These are phyloP conservation scores for Ciborinia camelliae DNA, from an alignment of 2,329 filamentous ascomycete genomes.

Conservation along the genomic window DNA sequence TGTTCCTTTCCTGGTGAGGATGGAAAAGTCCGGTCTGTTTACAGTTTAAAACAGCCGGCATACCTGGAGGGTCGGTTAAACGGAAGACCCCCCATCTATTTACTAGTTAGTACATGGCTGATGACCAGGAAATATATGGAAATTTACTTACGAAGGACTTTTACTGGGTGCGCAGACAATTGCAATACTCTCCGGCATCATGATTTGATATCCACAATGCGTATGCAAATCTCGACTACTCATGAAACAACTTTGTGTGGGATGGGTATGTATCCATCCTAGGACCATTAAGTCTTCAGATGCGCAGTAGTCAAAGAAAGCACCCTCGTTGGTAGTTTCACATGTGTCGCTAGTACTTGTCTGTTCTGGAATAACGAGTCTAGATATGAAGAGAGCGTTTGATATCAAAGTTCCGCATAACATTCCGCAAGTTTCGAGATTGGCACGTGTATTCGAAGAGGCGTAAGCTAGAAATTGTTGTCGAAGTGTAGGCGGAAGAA, in stretches of 20 bases:
- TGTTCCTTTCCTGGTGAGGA: constrained; percentile 50
- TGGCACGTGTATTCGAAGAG: constrained; percentile 69
- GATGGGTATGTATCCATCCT: constrained; percentile 94
- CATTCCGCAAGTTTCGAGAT: constrained; percentile 93
- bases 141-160: constrained; percentile 61
- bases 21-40: constrained; percentile 79
- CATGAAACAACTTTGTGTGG: constrained; percentile 96
- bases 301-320: constrained; percentile 78
- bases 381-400: constrained; percentile 88
- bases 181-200: constrained; percentile 93
- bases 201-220: constrained; percentile 89
- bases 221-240: constrained; percentile 92
- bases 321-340: constrained; percentile 83
- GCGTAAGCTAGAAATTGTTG: constrained; percentile 72
- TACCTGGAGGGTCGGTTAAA: constrained; percentile 86
- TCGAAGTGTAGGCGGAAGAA: constrained; percentile 75
- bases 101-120: constrained; percentile 18
- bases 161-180: constrained; percentile 92
- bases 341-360: constrained; percentile 88
- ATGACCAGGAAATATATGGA: neutral
- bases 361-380: constrained; percentile 87
- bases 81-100: constrained; percentile 84
- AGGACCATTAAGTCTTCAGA: constrained; percentile 35
- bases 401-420: constrained; percentile 87
- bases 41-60: constrained; percentile 81